A percentile compares a stretch with the other conserved stretches of the same genome.
Conservation (phyloP, 2,329 filamentous ascomycete genomes). For the Hypoxylon sp. region DNA sequence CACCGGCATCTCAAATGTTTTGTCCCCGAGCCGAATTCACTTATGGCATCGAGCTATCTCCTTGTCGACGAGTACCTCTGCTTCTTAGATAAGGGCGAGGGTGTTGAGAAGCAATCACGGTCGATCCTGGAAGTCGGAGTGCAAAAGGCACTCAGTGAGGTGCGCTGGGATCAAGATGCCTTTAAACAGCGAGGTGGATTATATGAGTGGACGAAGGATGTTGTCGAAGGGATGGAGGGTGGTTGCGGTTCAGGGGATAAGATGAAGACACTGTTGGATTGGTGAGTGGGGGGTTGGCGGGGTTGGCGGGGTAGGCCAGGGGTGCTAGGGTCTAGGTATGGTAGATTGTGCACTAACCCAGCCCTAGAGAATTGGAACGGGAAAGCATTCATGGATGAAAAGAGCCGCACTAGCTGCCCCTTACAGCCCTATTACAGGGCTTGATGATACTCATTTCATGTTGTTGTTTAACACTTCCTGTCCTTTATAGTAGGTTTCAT, state of each 20-base stretch:
- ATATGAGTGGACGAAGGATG: conserved; percentile 63
- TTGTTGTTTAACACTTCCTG: background rate
- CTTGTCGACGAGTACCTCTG: conserved; percentile 67
- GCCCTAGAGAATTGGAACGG: background rate
- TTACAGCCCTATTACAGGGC: no score
- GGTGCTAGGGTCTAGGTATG: background rate
- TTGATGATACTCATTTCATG: background rate
- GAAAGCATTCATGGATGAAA: background rate
- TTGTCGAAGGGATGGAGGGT: conserved; percentile 16
- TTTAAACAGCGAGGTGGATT: conserved; percentile 63
- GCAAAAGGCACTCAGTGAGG: conserved; percentile 59
- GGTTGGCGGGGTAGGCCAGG: background rate
- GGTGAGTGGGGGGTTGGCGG: conserved; percentile 12
- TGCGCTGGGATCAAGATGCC: conserved; percentile 63
- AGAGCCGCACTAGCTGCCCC: background rate
- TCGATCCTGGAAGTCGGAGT: conserved; percentile 65
- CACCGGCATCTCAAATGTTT: conserved; percentile 61
- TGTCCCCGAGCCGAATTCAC: conserved; percentile 64
- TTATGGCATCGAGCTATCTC: conserved; percentile 68
- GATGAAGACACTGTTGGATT: conserved; percentile 24
- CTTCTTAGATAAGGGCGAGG: conserved; percentile 63
- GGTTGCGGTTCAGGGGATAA: conserved; percentile 31
- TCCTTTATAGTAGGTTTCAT: background rate
- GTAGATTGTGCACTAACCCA: background rate
- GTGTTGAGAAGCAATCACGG: conserved; percentile 51